Percentiles rank a stretch among this genome's conserved stretches.
phyloP scores from a whole-genome alignment of 805 yeast genomes.

The Wickerhamiella domercqiae region DNA sequence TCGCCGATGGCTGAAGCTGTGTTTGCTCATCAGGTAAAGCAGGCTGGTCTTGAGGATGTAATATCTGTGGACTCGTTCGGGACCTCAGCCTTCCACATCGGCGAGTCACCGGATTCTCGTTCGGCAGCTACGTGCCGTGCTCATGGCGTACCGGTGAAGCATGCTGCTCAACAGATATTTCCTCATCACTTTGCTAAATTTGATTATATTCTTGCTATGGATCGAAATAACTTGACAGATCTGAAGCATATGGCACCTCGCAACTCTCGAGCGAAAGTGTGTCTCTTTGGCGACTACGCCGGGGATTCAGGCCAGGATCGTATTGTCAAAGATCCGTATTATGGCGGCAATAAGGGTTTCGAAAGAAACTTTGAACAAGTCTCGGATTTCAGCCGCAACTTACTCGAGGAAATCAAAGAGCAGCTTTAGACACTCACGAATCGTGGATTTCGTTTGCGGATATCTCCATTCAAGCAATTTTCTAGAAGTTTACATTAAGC shows the following conservation, averaged over 20 bases:
- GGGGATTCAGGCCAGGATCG: constrained; percentile 33
- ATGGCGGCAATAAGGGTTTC: constrained; percentile 76
- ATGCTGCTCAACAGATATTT: constrained; percentile 60
- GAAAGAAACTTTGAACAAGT: constrained; percentile 66
- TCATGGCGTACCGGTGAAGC: constrained; percentile 62
- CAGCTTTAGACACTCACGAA: too few species aligned
- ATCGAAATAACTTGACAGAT: constrained; percentile 28
- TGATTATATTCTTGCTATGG: constrained; percentile 48
- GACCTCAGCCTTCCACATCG: constrained; percentile 70
- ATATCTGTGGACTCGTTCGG: constrained; percentile 69
- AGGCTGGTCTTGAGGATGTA: constrained; percentile 29
- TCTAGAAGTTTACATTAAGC: too few species aligned
- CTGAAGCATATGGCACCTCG: constrained; percentile 34
- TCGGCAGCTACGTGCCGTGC: constrained; percentile 50
- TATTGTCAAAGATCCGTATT: constrained; percentile 81
- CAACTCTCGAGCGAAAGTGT: constrained; percentile 33
- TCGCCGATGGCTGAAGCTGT: constrained; percentile 98
- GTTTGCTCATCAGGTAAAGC: constrained; percentile 47
- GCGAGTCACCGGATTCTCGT: constrained; percentile 68
- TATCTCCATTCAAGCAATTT: too few species aligned
- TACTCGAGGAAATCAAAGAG: constrained; percentile 32
- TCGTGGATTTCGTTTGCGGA: too few species aligned
- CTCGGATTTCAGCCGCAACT: constrained; percentile 56
- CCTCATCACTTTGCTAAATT: constrained; percentile 47
- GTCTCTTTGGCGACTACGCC: constrained; percentile 71